These are phyloP conservation scores for Arthrobotrys musiformis DNA, from an alignment of 2,329 filamentous ascomycete genomes.

Conservation along the genomic window DNA sequence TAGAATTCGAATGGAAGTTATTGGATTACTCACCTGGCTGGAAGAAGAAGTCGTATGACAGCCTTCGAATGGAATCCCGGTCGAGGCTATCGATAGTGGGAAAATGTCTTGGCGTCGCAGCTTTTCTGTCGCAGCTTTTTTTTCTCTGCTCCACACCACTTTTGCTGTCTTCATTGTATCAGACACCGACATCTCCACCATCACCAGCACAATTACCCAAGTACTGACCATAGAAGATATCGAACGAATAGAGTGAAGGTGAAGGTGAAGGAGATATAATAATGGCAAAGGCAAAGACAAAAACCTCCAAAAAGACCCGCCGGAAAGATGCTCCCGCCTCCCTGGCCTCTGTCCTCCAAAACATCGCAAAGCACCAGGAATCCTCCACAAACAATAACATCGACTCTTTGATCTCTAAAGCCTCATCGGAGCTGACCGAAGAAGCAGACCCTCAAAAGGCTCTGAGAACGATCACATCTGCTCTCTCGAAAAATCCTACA, in stretches of 20 bases:
- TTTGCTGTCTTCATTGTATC: too few species aligned
- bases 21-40: background rate
- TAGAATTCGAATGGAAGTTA: background rate
- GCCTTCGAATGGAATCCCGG: too few species aligned
- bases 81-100: background rate
- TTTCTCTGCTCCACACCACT: constrained; percentile 2
- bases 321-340: constrained; percentile 48
- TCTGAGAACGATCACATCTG: constrained; percentile 48
- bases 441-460: constrained; percentile 53
- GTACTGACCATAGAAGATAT: too few species aligned
- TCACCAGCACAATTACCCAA: background rate
- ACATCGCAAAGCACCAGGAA: constrained; percentile 45
- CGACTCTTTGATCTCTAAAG: constrained; percentile 29
- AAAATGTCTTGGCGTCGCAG: constrained; percentile 3
- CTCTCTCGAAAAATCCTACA: constrained; percentile 53
- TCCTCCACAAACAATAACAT: constrained; percentile 31
- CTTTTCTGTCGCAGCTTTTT: constrained; percentile 24
- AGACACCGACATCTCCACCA: background rate
- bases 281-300: constrained; percentile 54
- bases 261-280: background rate
- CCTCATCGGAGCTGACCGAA: constrained; percentile 41
- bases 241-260: background rate
- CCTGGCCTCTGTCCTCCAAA: constrained; percentile 50
- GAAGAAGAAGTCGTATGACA: constrained; percentile 1
- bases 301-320: constrained; percentile 51